A percentile compares a stretch with the other conserved stretches of the same genome.
Evolutionary conservation across 2,329 filamentous ascomycete species (phyloP).

Genomic region (Nigrospora oryzae): DNA sequence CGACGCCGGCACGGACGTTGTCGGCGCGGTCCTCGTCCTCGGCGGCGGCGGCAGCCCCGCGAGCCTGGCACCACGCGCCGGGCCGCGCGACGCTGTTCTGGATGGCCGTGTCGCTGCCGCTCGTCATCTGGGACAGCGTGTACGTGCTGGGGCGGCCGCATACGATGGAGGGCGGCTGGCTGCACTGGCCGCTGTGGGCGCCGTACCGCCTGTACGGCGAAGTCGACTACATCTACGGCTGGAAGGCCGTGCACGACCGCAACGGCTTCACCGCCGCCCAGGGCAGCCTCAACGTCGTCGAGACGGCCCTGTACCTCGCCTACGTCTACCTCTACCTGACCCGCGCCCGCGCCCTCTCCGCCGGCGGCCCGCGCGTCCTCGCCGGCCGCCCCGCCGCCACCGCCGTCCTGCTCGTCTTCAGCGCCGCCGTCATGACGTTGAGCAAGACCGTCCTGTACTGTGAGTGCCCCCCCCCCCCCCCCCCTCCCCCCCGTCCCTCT

Average conservation of each 20-base stretch:
- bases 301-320: constrained; percentile 55
- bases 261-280: constrained; percentile 77
- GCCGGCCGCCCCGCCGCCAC: constrained; percentile 32
- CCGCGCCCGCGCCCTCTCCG: constrained; percentile 9
- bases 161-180: constrained; percentile 68
- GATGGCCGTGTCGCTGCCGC: constrained; percentile 65
- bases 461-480: constrained; percentile 23
- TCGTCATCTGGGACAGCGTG: constrained; percentile 72
- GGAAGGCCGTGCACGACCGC: constrained; percentile 56
- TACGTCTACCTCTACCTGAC: constrained; percentile 37
- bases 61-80: constrained; percentile 36
- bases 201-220: constrained; percentile 76
- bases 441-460: constrained; percentile 56
- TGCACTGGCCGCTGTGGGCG: constrained; percentile 64
- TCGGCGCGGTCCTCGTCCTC: neutral
- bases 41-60: neutral
- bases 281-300: constrained; percentile 57
- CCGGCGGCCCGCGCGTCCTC: constrained; percentile 22
- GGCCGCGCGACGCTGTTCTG: constrained; percentile 49
- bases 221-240: constrained; percentile 77
- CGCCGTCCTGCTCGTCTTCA: constrained; percentile 40
- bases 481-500: no score
- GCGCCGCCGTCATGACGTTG: constrained; percentile 49
- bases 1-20: neutral
- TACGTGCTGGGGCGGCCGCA: constrained; percentile 76